A percentile compares a stretch with the other conserved stretches of the same genome.
Evolutionary conservation across 2,329 filamentous ascomycete genomes (phyloP).

Genomic region (Knoxdaviesia proteae): DNA sequence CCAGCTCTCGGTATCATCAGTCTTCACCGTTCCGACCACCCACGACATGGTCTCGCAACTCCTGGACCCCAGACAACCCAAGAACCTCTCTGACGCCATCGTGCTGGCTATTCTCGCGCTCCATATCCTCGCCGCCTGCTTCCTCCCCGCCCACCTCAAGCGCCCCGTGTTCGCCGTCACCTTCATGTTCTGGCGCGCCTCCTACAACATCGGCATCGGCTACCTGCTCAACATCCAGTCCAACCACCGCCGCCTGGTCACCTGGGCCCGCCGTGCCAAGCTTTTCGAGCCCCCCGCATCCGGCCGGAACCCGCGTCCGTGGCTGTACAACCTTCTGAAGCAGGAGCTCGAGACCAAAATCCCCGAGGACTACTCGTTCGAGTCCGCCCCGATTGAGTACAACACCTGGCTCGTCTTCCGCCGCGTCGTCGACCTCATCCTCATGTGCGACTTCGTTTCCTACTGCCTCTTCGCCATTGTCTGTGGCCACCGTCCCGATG

Average conservation of each 20-base stretch:
- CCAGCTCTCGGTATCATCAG: constrained; percentile 21
- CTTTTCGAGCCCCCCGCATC: constrained; percentile 69
- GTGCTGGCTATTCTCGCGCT: constrained; percentile 60
- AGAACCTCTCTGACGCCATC: constrained; percentile 71
- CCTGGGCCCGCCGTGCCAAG: constrained; percentile 68
- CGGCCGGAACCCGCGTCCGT: constrained; percentile 66
- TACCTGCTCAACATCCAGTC: constrained; percentile 78
- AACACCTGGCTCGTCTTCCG: constrained; percentile 98
- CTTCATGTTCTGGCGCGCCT: constrained; percentile 81
- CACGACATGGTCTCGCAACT: constrained; percentile 99
- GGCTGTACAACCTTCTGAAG: constrained; percentile 68
- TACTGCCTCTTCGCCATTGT: constrained; percentile 92
- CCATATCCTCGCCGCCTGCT: constrained; percentile 54
- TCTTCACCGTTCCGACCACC: constrained; percentile 86
- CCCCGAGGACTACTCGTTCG: constrained; percentile 79
- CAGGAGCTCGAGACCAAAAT: constrained; percentile 88
- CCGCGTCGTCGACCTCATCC: constrained; percentile 81
- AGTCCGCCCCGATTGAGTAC: constrained; percentile 86
- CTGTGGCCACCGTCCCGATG: constrained; percentile 54
- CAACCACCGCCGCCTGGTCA: constrained; percentile 63
- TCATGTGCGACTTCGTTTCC: constrained; percentile 97
- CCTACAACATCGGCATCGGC: constrained; percentile 89
- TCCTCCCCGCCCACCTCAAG: constrained; percentile 47
- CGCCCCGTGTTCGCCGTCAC: constrained; percentile 60
- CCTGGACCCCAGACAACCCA: constrained; percentile 81